phyloP scores from a whole-genome alignment of 2,329 filamentous ascomycete species.

The Diplocarpon mali region DNA sequence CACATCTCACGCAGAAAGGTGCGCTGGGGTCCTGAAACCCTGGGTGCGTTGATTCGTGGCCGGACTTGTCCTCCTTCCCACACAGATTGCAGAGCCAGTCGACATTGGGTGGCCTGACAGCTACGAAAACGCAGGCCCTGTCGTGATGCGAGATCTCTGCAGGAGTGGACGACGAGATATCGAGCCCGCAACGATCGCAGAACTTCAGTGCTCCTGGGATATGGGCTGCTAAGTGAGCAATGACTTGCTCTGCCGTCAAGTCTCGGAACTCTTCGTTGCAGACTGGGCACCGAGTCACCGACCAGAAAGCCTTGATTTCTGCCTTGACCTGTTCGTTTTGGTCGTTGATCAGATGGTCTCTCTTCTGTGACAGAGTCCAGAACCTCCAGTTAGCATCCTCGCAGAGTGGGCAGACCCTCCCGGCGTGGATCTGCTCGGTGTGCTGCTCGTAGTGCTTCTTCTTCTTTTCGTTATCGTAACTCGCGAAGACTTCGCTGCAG shows the following conservation, averaged over 20 bases:
- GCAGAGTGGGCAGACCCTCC: conserved; percentile 20
- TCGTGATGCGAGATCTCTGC: conserved; percentile 9
- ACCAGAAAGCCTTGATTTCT: conserved; percentile 14
- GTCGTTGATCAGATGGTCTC: conserved; percentile 15
- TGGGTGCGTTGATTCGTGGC: neutral
- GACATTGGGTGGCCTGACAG: neutral
- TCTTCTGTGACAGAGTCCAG: conserved; percentile 16
- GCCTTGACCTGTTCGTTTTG: conserved; percentile 1
- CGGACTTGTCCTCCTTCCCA: conserved; percentile 5
- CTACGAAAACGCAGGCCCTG: neutral
- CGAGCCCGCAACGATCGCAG: conserved; percentile 18
- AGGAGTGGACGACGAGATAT: conserved; percentile 1
- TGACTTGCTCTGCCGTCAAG: conserved; percentile 8
- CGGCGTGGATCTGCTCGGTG: conserved; percentile 11
- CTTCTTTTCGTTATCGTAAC: conserved; percentile 11
- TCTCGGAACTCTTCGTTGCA: conserved; percentile 15
- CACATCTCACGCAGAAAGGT: conserved; percentile 10
- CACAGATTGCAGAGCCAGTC: conserved; percentile 10
- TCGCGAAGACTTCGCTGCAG: conserved; percentile 12
- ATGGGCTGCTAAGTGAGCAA: conserved; percentile 19
- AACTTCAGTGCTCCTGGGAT: conserved; percentile 15
- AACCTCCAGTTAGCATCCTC: conserved; percentile 15
- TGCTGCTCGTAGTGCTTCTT: conserved; percentile 14
- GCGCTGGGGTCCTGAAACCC: neutral
- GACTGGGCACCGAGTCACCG: conserved; percentile 16